These are phyloP conservation scores for Stephania cephalantha DNA, from an alignment of 164 flowering plant genomes.

Conservation along the genomic window DNA sequence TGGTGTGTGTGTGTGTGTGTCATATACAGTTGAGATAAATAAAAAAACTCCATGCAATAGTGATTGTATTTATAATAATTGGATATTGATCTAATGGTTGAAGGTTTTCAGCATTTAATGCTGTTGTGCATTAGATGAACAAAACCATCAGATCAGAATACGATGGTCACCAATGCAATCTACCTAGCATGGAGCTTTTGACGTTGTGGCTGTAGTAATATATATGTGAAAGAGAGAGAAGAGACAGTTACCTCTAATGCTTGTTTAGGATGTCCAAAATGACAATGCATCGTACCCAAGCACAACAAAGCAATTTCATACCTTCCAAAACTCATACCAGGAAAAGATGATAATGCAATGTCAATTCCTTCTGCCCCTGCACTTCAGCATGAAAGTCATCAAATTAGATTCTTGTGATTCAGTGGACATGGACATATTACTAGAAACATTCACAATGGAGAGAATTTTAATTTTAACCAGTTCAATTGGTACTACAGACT, in stretches of 20 bases:
- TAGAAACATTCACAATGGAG: not conserved
- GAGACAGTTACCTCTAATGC: conserved; percentile 56
- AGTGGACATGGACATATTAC: too few species aligned
- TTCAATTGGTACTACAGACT: too few species aligned
- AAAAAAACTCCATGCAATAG: conserved; percentile 7
- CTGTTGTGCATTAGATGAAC: too few species aligned
- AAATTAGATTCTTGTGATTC: conserved; percentile 9
- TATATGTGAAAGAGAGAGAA: too few species aligned
- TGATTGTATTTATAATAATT: too few species aligned
- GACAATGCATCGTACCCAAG: conserved; percentile 87
- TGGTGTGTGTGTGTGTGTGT: not conserved
- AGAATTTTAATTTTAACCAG: too few species aligned
- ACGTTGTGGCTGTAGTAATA: too few species aligned
- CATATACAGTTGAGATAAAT: not conserved
- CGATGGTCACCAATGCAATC: too few species aligned
- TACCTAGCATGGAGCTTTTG: too few species aligned
- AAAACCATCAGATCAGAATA: too few species aligned
- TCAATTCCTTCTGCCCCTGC: conserved; percentile 96
- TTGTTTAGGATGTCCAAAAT: conserved; percentile 87
- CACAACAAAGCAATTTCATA: conserved; percentile 82
- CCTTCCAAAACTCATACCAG: conserved; percentile 52
- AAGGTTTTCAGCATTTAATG: too few species aligned
- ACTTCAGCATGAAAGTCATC: conserved; percentile 38
- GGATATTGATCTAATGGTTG: too few species aligned
- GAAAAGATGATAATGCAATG: conserved; percentile 41